Evolutionary conservation across 495 filamentous ascomycete genomes (phyloP).

Genomic region (Daldinia decipiens): DNA sequence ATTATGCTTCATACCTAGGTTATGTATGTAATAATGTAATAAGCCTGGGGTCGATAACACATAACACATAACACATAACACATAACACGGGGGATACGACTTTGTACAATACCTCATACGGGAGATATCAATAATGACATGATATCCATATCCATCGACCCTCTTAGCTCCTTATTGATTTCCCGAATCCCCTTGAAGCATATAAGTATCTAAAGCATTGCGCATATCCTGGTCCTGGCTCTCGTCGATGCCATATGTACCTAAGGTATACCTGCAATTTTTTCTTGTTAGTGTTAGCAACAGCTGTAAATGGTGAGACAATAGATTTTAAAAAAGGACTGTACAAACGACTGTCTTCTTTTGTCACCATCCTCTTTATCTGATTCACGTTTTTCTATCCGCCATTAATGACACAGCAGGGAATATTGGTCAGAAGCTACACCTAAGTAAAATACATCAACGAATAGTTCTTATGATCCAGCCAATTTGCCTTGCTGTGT

Average conservation of each 20-base stretch:
- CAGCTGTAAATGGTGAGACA: constrained; percentile 22
- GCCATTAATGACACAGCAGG: neutral
- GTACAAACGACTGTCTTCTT: neutral
- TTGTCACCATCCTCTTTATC: constrained; percentile 5
- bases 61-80: neutral
- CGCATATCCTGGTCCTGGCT: constrained; percentile 37
- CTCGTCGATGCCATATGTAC: constrained; percentile 2
- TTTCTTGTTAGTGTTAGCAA: constrained; percentile 5
- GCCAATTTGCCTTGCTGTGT: constrained; percentile 7
- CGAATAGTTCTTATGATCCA: constrained; percentile 19
- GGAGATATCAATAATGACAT: constrained; percentile 26
- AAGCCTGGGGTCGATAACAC: constrained; percentile 7
- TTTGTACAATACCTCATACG: too few species aligned
- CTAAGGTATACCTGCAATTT: constrained; percentile 21
- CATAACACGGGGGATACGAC: constrained; percentile 3
- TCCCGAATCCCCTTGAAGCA: constrained; percentile 22
- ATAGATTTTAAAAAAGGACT: constrained; percentile 1
- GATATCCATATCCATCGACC: constrained; percentile 17
- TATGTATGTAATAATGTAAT: constrained; percentile 4
- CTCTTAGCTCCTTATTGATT: constrained; percentile 41
- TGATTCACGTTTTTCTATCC: neutral
- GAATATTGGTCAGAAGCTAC: neutral
- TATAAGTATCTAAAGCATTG: constrained; percentile 27
- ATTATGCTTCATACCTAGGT: constrained; percentile 34
- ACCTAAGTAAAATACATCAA: too few species aligned